These are phyloP conservation scores for Ophiobolus disseminans DNA, from an alignment of 2,329 filamentous ascomycete species.

Conservation along the genomic window DNA sequence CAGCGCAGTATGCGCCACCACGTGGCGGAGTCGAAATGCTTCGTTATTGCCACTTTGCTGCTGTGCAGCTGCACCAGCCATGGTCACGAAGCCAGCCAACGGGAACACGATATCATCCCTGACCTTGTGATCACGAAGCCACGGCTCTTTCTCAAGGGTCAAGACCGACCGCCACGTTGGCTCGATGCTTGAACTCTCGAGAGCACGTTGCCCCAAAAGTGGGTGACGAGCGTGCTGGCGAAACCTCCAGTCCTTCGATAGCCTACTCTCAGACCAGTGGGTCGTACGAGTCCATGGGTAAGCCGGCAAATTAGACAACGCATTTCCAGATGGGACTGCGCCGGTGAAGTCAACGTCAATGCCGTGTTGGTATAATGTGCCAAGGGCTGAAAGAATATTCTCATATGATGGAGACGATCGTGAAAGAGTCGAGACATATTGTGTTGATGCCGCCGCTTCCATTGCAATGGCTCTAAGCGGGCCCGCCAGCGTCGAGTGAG, in stretches of 20 bases:
- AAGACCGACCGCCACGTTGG: too few relatives aligned
- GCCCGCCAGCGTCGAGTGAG: slow-evolving; percentile 18
- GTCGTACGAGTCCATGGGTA: not conserved
- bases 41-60: too few relatives aligned
- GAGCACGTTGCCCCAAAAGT: too few relatives aligned
- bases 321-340: not conserved
- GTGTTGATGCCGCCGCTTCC: not conserved
- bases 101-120: too few relatives aligned
- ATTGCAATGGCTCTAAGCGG: slow-evolving; percentile 17
- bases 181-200: too few relatives aligned
- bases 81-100: too few relatives aligned
- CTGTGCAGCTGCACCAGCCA: too few relatives aligned
- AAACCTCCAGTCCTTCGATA: not conserved
- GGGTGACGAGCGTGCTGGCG: not conserved
- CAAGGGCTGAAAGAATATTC: not conserved
- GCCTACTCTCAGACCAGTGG: not conserved
- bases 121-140: too few relatives aligned
- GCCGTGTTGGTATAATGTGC: not conserved
- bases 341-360: not conserved
- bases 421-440: slow-evolving; percentile 11
- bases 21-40: too few relatives aligned
- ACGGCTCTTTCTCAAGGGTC: too few relatives aligned
- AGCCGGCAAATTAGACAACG: not conserved
- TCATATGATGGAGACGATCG: too few relatives aligned
- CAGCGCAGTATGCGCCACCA: too few relatives aligned